Evolutionary conservation across 1,284 basidiomycete genomes (phyloP).

Genomic region (Trametes versicolor): DNA sequence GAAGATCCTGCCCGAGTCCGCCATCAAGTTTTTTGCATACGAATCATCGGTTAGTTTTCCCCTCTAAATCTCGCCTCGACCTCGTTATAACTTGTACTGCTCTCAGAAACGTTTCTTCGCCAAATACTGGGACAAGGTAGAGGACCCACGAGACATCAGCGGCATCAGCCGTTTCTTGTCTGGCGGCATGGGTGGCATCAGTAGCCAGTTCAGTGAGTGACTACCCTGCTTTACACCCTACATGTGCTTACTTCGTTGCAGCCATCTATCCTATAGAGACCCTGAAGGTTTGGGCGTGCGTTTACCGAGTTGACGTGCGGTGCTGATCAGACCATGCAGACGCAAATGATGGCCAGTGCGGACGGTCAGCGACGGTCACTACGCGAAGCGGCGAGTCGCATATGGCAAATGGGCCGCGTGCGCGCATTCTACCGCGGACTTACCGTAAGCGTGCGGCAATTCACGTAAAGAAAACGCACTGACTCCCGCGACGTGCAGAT

Average conservation of each 20-base stretch:
- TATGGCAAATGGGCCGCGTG: conserved; percentile 86
- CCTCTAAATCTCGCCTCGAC: conserved; percentile 18
- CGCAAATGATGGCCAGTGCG: conserved; percentile 92
- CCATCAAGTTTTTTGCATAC: conserved; percentile 98
- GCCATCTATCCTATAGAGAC: conserved; percentile 93
- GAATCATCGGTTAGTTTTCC: conserved; percentile 82
- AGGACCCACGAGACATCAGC: conserved; percentile 91
- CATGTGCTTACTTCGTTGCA: conserved; percentile 44
- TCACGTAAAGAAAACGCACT: conserved; percentile 7
- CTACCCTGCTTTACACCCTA: conserved; percentile 2
- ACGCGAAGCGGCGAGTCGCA: conserved; percentile 65
- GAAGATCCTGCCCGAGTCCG: conserved; percentile 97
- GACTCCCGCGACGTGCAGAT: conserved; percentile 59
- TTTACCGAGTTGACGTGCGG: conserved; percentile 4
- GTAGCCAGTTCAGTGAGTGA: conserved; percentile 88
- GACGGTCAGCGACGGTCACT: conserved; percentile 70
- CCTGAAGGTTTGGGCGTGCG: conserved; percentile 66
- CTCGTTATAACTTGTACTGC: conserved; percentile 21
- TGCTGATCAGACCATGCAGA: conserved; percentile 55
- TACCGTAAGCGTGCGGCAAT: conserved; percentile 63
- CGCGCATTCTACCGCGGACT: conserved; percentile 93
- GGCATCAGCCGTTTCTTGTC: conserved; percentile 93
- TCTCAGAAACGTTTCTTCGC: conserved; percentile 92
- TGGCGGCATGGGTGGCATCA: conserved; percentile 95
- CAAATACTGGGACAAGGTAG: conserved; percentile 89